Base-by-base conservation (phyloP, 371 early-diverging fungal species). In the Mucor plumbeus region DNA sequence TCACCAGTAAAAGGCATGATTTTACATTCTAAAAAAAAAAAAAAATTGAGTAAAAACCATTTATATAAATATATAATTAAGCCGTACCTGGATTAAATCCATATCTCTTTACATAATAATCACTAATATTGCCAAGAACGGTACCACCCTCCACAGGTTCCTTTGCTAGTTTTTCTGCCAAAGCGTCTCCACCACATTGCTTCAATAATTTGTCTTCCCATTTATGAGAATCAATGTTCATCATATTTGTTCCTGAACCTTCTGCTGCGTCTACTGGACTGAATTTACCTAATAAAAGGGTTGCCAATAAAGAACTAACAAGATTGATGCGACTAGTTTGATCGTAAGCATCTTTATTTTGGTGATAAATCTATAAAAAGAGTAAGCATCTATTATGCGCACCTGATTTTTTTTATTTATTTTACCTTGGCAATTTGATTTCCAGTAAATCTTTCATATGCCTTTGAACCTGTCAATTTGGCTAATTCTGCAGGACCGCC, bases 1-100 rank as follows among this genome's bases (percentile, higher is more conserved):
- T 94, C 95, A n/a, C 95, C 95, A 0, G 94, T 92, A 59, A 93
- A 93, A 3, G 92, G 84, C 26, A 86, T 74, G 13, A 94, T 73
- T 6, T 66, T 70, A 63, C 91, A 91, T 15, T 82, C 88, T 88
- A 26, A 3, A 26, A 26, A 26, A 26, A 26, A 26, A 26, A 26
- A 26, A 26, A 26, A 26, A 26, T 1, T 26, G 26, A 26, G 26
- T 26, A 26, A 1, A 26, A 26, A 26, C 26, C 26, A 26, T 1
- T 26, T 1, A 1, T 3, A 26, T 26, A 26, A 1, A 26, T 1
- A 26, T 26, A 26, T 26, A 26, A 26, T 26, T 26, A 3, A 26
- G 26, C 26, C 14, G 57, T 85, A 88, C 89, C 86, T 74, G 76
- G 54, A n/a, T 59, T 44, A 55, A 92, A 87, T 13, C 88, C 87